Conservation (phyloP, 2,329 filamentous ascomycete species). For the Fusarium globosum region DNA sequence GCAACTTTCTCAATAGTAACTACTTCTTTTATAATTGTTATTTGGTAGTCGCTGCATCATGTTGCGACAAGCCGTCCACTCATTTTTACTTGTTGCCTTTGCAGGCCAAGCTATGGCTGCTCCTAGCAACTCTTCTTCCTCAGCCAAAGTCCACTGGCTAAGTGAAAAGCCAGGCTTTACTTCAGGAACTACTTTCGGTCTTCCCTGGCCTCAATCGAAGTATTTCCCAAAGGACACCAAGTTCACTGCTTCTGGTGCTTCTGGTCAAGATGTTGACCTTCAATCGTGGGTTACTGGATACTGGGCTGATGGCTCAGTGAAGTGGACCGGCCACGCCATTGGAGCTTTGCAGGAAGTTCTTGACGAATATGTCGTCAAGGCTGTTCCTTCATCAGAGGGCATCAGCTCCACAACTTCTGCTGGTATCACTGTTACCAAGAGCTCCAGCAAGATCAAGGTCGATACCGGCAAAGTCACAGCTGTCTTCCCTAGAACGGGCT, state of each 20-base stretch:
- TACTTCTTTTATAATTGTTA: not conserved
- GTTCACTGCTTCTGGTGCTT: conserved; percentile 48
- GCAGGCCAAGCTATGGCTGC: conserved; percentile 22
- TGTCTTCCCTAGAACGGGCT: conserved; percentile 57
- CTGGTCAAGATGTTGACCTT: conserved; percentile 29
- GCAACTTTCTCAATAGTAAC: not conserved
- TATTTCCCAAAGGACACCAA: conserved; percentile 50
- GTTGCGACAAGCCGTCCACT: conserved; percentile 38
- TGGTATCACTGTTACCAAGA: conserved; percentile 30
- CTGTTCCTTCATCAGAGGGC: conserved; percentile 7
- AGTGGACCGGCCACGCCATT: conserved; percentile 70
- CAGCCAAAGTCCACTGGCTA: conserved; percentile 53
- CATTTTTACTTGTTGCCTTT: conserved; percentile 28
- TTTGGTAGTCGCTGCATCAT: conserved; percentile 31
- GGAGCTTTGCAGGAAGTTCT: conserved; percentile 53
- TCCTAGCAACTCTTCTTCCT: conserved; percentile 31
- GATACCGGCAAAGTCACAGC: conserved; percentile 58
- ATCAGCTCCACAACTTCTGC: conserved; percentile 25
- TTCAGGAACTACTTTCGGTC: conserved; percentile 56
- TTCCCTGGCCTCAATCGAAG: conserved; percentile 57
- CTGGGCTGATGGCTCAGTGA: conserved; percentile 70
- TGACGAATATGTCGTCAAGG: conserved; percentile 55
- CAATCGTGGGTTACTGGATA: conserved; percentile 69
- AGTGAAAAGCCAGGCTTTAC: conserved; percentile 51
- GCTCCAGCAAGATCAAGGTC: conserved; percentile 50